These are phyloP conservation scores for Rosa multiflora DNA, from an alignment of 306 rosid genomes.

Conservation along the genomic window DNA sequence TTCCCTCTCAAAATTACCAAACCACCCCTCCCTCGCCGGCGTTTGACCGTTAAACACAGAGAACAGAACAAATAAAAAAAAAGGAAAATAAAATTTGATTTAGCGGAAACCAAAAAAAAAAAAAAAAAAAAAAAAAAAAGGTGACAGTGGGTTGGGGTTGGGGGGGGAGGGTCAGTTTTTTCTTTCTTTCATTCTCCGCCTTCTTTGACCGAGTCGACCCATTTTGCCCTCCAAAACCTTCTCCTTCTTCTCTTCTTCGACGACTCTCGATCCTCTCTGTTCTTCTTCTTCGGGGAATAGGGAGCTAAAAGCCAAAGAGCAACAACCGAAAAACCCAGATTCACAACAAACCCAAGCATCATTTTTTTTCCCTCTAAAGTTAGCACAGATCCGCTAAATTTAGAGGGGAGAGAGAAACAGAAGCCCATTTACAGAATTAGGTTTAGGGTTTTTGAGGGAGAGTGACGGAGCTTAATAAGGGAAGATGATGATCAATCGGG, in stretches of 20 bases:
- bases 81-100: too few relatives aligned
- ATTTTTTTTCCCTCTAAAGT: constrained; percentile 32
- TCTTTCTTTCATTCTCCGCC: constrained; percentile 33
- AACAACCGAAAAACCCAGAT: neutral
- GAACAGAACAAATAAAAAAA: neutral
- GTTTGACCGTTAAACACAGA: constrained; percentile 29
- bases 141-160: neutral
- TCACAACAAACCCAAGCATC: neutral
- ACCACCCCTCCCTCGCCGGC: constrained; percentile 29
- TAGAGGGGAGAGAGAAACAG: neutral
- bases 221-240: constrained; percentile 9
- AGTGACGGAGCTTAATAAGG: neutral
- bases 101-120: too few relatives aligned
- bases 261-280: neutral
- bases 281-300: neutral
- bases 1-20: neutral
- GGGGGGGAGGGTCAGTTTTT: constrained; percentile 5
- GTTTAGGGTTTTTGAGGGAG: constrained; percentile 27
- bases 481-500: constrained; percentile 86
- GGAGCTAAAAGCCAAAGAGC: neutral
- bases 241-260: neutral
- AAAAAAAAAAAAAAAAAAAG: neutral
- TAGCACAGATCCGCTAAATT: constrained; percentile 46
- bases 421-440: constrained; percentile 12
- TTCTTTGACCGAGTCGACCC: constrained; percentile 62